These are phyloP conservation scores for Colletotrichum godetiae DNA, from an alignment of 2,329 filamentous ascomycete species.

Conservation along the genomic window DNA sequence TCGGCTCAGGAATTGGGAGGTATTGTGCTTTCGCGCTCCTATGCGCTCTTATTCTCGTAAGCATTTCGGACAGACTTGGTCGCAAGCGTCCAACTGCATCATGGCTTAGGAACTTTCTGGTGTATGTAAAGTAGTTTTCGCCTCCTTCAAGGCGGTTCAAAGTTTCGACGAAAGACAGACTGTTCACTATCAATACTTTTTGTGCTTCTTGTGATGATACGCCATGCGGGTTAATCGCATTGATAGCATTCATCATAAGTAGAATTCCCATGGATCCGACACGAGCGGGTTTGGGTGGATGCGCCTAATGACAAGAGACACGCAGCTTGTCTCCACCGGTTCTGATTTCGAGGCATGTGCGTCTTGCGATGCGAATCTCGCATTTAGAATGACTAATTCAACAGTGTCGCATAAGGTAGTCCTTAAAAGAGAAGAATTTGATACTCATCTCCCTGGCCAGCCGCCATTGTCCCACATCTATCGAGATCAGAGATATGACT, in stretches of 20 bases:
- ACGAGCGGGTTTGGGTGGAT: not conserved
- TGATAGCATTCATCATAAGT: not conserved
- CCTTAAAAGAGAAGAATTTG: not conserved
- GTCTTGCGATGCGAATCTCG: not conserved
- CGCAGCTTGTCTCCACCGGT: not conserved
- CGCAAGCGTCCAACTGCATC: not conserved
- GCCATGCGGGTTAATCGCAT: not conserved
- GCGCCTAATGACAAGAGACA: not conserved
- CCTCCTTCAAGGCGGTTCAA: not conserved
- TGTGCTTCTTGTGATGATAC: not conserved
- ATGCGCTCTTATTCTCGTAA: slow-evolving; percentile 1
- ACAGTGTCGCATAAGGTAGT: not conserved
- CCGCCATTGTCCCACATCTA: not conserved
- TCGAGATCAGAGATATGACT: not conserved
- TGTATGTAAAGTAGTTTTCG: slow-evolving; percentile 12
- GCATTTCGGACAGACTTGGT: slow-evolving; percentile 12
- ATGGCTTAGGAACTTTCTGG: slow-evolving; percentile 4
- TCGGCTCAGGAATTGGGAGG: not conserved
- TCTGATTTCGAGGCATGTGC: not conserved
- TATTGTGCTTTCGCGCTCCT: slow-evolving; percentile 4
- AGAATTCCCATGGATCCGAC: not conserved
- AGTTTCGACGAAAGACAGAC: not conserved
- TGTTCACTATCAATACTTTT: not conserved
- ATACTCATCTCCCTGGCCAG: not conserved
- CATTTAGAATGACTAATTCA: not conserved